A percentile compares a stretch with the other conserved stretches of the same genome.
Evolutionary conservation across 768 basidiomycete species (phyloP).

Genomic region (Pulveroboletus sp.): DNA sequence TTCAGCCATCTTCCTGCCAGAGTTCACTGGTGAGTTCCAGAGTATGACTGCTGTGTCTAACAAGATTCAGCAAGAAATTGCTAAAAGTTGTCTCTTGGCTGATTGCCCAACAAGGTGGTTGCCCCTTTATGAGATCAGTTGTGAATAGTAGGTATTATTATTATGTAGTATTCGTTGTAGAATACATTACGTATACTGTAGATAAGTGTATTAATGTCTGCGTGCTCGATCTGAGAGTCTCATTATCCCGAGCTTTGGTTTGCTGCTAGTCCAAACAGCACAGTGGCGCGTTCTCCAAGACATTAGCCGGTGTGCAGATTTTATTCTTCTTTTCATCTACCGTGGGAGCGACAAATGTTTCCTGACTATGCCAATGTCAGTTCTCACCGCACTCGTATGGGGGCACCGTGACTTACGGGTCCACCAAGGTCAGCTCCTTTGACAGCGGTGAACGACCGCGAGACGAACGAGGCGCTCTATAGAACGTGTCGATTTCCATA

Average conservation of each 20-base stretch:
- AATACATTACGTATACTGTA: neutral
- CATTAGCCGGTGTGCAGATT: neutral
- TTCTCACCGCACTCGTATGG: neutral
- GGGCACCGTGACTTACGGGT: conserved; percentile 10
- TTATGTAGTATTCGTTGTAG: no score
- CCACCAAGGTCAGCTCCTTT: neutral
- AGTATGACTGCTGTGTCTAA: no score
- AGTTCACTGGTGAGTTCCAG: no score
- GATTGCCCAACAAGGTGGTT: no score
- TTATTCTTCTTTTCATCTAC: neutral
- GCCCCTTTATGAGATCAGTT: no score
- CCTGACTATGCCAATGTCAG: conserved; percentile 10
- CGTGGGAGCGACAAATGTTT: conserved; percentile 3
- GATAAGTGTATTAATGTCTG: no score
- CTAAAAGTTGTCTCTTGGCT: no score
- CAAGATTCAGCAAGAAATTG: no score
- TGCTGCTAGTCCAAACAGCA: neutral
- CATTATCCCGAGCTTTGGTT: no score
- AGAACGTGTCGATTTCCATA: conserved; percentile 13
- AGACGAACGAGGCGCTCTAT: neutral
- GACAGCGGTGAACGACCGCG: neutral
- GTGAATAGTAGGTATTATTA: no score
- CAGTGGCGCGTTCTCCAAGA: neutral
- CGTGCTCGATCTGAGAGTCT: no score
- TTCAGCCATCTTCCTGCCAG: no score